Conservation (phyloP, 192 early-diverging fungal genomes). For the Kickxella alabastrina region DNA sequence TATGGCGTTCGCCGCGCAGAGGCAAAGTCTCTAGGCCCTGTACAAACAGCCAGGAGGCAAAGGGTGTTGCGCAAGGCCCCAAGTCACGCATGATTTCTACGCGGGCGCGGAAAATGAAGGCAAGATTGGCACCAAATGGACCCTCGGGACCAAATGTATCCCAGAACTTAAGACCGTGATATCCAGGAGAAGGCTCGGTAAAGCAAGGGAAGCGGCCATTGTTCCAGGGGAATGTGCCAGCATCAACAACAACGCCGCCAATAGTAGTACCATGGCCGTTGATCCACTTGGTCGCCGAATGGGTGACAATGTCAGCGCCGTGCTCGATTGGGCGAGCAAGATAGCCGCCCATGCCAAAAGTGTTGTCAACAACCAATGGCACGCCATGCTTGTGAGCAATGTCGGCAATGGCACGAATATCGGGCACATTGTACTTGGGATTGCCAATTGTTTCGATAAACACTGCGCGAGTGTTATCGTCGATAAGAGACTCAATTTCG, state of each 20-base stretch:
- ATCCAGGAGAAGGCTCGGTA: slow-evolving; percentile 71
- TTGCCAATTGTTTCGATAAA: slow-evolving; percentile 92
- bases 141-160: slow-evolving; percentile 76
- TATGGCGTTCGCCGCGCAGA: slow-evolving; percentile 81
- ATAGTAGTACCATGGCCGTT: slow-evolving; percentile 88
- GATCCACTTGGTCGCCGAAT: slow-evolving; percentile 94
- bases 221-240: slow-evolving; percentile 84
- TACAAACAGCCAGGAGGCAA: slow-evolving; percentile 80
- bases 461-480: slow-evolving; percentile 87
- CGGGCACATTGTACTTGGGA: slow-evolving; percentile 84
- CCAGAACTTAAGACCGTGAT: slow-evolving; percentile 86
- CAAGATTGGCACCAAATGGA: slow-evolving; percentile 53
- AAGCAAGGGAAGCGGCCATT: slow-evolving; percentile 86
- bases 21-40: slow-evolving; percentile 92
- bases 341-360: slow-evolving; percentile 89
- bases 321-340: slow-evolving; percentile 81
- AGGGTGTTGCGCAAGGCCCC: slow-evolving; percentile 81
- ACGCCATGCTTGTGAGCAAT: slow-evolving; percentile 77
- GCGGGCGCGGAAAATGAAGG: slow-evolving; percentile 74
- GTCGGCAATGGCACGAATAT: slow-evolving; percentile 77
- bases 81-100: slow-evolving; percentile 84
- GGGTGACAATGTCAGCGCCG: slow-evolving; percentile 94
- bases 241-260: slow-evolving; percentile 86
- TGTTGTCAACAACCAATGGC: slow-evolving; percentile 94
- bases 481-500: slow-evolving; percentile 74